These are phyloP conservation scores for Effrenium voratum DNA, from an alignment of 73 alveolate species.

Conservation along the genomic window DNA sequence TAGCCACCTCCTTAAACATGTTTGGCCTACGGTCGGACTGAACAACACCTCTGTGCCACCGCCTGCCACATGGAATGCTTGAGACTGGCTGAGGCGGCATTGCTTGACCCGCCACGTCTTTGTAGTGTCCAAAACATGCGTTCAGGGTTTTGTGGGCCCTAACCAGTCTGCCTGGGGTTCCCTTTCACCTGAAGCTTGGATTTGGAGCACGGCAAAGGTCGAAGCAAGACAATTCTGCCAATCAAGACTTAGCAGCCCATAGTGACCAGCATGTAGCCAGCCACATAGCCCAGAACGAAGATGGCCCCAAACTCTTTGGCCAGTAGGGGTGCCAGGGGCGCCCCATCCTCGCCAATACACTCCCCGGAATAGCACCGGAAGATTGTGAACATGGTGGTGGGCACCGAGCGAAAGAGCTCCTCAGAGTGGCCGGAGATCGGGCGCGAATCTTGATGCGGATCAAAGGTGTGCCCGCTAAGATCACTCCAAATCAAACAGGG, in stretches of 20 bases:
- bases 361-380: conserved; percentile 86
- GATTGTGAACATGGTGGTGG: conserved; percentile 61
- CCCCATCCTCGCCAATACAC: conserved; percentile 52
- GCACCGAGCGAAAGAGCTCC: conserved; percentile 12
- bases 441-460: neutral
- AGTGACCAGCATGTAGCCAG: conserved; percentile 67
- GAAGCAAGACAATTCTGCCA: neutral
- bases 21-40: too few species aligned
- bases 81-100: too few species aligned
- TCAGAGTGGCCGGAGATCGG: neutral
- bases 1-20: too few species aligned
- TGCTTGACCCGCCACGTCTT: too few species aligned
- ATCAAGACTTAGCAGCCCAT: conserved; percentile 50
- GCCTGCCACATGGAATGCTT: too few species aligned
- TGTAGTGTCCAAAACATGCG: too few species aligned
- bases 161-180: too few species aligned
- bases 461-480: neutral
- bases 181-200: too few species aligned
- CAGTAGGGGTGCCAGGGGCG: neutral
- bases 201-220: neutral
- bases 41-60: too few species aligned
- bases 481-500: neutral
- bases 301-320: neutral
- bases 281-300: conserved; percentile 25
- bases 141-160: too few species aligned